A percentile compares a stretch with the other conserved stretches of the same genome.
These are phyloP conservation scores for Chloropicon primus DNA, from an alignment of 139 green algal genomes.

Conservation along the genomic window DNA sequence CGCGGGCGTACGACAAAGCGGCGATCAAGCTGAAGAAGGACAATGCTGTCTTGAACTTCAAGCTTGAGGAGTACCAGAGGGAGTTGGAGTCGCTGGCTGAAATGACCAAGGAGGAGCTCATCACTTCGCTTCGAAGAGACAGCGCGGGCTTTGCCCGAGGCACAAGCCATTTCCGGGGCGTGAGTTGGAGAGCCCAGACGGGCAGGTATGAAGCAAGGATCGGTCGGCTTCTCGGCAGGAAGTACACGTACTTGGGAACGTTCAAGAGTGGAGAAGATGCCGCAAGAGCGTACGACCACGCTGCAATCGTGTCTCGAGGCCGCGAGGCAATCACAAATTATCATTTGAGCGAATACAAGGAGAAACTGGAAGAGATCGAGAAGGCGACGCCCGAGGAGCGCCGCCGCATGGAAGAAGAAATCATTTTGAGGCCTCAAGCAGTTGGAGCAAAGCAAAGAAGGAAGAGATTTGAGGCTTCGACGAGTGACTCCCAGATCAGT, in stretches of 20 bases:
- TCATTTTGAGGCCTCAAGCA: neutral
- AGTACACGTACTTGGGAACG: slow-evolving; percentile 15
- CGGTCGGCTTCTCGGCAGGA: neutral
- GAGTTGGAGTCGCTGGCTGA: neutral
- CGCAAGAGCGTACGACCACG: slow-evolving; percentile 8
- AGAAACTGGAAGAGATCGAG: neutral
- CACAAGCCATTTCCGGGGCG: neutral
- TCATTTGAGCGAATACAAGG: neutral
- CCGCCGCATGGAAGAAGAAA: neutral
- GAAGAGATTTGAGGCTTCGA: neutral
- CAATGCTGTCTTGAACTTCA: neutral
- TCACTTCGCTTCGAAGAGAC: neutral
- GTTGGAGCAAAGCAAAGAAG: neutral
- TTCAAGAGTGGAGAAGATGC: slow-evolving; percentile 6
- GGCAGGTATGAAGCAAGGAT: slow-evolving; percentile 9
- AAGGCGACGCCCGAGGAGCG: neutral
- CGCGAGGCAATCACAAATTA: slow-evolving; percentile 10
- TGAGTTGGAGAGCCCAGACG: slow-evolving; percentile 4
- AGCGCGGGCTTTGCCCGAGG: slow-evolving; percentile 3
- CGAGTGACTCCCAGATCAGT: neutral
- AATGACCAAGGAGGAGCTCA: slow-evolving; percentile 7
- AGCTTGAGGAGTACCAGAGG: neutral
- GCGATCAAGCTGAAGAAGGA: slow-evolving; percentile 1
- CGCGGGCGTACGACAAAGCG: neutral
- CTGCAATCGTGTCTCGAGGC: slow-evolving; percentile 6